Evolutionary conservation across 768 basidiomycete species (phyloP).

Genomic region (Naganishia kalamii): DNA sequence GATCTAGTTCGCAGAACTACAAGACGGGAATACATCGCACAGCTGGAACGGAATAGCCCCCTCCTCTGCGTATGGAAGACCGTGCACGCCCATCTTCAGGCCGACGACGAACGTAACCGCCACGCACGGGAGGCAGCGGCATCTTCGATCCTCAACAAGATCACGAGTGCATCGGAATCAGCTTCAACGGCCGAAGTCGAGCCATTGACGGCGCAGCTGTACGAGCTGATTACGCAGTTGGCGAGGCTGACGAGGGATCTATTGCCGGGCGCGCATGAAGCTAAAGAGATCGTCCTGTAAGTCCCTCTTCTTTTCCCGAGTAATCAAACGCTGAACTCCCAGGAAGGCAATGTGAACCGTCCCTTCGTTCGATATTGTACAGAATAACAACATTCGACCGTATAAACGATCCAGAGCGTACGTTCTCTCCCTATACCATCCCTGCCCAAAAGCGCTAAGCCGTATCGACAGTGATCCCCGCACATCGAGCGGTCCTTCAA

Average conservation of each 20-base stretch:
- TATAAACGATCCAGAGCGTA: conserved; percentile 60
- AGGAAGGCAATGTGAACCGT: conserved; percentile 62
- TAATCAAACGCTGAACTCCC: background rate
- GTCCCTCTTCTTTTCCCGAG: conserved; percentile 38
- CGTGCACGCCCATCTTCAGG: background rate
- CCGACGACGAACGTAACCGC: background rate
- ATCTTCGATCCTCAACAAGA: background rate
- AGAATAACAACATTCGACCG: conserved; percentile 70
- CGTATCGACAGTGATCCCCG: conserved; percentile 54
- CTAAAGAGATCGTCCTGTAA: conserved; percentile 69
- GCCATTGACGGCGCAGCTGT: background rate
- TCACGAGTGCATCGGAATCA: background rate
- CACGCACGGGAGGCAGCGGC: background rate
- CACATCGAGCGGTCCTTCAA: conserved; percentile 66
- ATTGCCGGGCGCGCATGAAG: conserved; percentile 65
- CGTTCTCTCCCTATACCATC: conserved; percentile 28
- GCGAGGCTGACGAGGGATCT: conserved; percentile 79
- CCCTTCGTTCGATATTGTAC: conserved; percentile 62
- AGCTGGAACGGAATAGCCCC: no score
- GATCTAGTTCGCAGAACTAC: no score
- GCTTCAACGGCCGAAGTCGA: no score
- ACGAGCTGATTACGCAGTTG: conserved; percentile 37
- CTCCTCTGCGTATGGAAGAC: background rate
- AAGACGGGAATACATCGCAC: no score
- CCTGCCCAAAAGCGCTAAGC: background rate